Base-by-base conservation (phyloP, 257 asterid species). In the Fraxinus anomala region DNA sequence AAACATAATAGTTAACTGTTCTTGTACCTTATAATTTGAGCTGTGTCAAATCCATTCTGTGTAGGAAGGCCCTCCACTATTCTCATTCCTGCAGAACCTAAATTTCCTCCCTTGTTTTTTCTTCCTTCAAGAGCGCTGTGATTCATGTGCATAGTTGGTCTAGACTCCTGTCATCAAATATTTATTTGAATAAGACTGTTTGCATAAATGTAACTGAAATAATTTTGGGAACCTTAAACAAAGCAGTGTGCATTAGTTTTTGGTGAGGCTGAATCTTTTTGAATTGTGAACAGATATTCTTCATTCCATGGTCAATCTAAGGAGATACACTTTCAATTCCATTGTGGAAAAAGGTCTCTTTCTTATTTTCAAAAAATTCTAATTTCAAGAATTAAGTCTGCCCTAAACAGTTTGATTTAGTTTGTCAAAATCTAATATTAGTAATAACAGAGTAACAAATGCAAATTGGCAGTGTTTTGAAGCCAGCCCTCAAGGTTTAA, bases 131-230 rank as follows among this genome's bases (percentile, higher is more conserved):
- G 76, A 42, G 28, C 77, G 36, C 39, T 68, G 71, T 24, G 72
- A 76, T 24, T 42, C 40, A 51, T 80, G 66, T 81, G 81, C 65
- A 75, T 68, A 8, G 75, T 77, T 65, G 73, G 79, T 80, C 79
- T 70, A 77, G 82, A 49, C 73, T 80, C 91, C 97, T 89, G 91
- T 61, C 67, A 49, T 65, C 61, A 76, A 77, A 67, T 65, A 17
- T 21, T 24, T 6, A 17, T 73, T 68, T 80, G 75, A 78, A 73
- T 78, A 80, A 26, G 65, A 80, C 33, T 39, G n/a, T 77, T 37
- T 75, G 63, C 28, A 68, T 47, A 33, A 66, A 70, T 80, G 74
- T 67, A 75, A 39, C 66, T 39, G 68, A 77, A 65, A 40, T 49
- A 54, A n/a, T 19, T 19, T 54, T 54, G 11, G 23, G 65, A 54